Evolutionary conservation across 2,329 filamentous ascomycete genomes (phyloP).

Genomic region (Blumeria graminis): DNA sequence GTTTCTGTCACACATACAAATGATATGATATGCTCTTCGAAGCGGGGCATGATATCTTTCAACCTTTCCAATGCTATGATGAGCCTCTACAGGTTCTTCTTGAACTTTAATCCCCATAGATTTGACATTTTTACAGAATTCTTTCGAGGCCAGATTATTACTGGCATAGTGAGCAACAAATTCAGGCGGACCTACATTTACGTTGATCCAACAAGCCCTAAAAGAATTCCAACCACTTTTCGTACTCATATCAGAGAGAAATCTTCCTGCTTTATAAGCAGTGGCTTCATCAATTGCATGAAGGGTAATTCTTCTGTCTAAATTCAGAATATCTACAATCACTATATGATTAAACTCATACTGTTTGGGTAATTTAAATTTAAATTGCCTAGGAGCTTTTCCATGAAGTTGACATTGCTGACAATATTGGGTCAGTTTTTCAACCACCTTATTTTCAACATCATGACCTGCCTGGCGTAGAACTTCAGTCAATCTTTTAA

Average conservation of each 20-base stretch:
- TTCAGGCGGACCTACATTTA: neutral
- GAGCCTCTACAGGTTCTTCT: neutral
- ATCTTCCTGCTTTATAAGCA: slow-evolving; percentile 1
- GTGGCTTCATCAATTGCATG: slow-evolving; percentile 2
- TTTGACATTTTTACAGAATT: neutral
- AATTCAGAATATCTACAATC: slow-evolving; percentile 2
- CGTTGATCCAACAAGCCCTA: neutral
- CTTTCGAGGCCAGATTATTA: neutral
- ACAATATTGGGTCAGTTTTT: neutral
- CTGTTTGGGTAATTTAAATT: neutral
- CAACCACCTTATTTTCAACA: neutral
- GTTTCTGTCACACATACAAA: too few relatives aligned
- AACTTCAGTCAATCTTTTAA: neutral
- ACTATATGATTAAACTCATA: slow-evolving; percentile 2
- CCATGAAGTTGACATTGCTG: neutral
- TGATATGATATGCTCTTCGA: neutral
- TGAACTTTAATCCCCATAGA: neutral
- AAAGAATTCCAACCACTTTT: neutral
- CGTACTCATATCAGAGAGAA: neutral
- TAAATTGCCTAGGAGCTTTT: neutral
- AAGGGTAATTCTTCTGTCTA: neutral
- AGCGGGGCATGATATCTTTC: neutral
- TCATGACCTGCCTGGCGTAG: neutral
- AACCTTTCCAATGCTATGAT: neutral
- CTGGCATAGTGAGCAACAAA: neutral